phyloP scores from a whole-genome alignment of 768 basidiomycete species.

The Trametes cingulata region DNA sequence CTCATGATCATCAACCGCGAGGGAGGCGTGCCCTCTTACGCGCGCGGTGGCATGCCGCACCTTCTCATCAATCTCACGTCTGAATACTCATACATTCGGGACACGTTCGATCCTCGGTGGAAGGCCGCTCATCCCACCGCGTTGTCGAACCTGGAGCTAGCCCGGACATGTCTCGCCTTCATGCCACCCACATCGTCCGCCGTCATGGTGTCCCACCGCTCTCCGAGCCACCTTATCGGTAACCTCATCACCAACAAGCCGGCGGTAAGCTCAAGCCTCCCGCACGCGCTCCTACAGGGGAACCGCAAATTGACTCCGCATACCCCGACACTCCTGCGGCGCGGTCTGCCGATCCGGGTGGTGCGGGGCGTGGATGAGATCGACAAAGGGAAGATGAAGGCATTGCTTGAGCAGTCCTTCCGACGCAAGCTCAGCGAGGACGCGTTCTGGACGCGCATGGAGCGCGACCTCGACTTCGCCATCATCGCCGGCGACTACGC shows the following conservation, averaged over 20 bases:
- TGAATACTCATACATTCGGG: conserved; percentile 80
- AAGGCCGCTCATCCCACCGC: conserved; percentile 76
- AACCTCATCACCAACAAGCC: conserved; percentile 99
- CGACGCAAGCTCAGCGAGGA: conserved; percentile 65
- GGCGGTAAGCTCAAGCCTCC: conserved; percentile 91
- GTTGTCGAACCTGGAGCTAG: conserved; percentile 80
- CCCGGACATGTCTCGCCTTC: conserved; percentile 82
- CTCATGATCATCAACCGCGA: conserved; percentile 97
- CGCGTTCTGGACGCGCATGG: conserved; percentile 79
- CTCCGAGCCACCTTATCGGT: conserved; percentile 90
- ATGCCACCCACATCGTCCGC: conserved; percentile 96
- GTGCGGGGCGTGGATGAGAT: conserved; percentile 69
- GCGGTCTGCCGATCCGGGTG: conserved; percentile 85
- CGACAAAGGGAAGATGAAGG: conserved; percentile 72
- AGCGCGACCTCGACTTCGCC: conserved; percentile 81
- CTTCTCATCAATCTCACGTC: conserved; percentile 92
- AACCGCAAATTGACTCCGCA: conserved; percentile 84
- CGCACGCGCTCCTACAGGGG: conserved; percentile 88
- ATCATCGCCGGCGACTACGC: conserved; percentile 95
- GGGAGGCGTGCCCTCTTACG: conserved; percentile 97
- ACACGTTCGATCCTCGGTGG: conserved; percentile 85
- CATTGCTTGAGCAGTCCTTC: conserved; percentile 89
- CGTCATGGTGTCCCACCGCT: conserved; percentile 96
- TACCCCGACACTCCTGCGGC: conserved; percentile 91
- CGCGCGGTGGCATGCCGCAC: conserved; percentile 91